These are phyloP conservation scores for Aspergillus asperescens DNA, from an alignment of 495 filamentous ascomycete genomes.

Conservation along the genomic window DNA sequence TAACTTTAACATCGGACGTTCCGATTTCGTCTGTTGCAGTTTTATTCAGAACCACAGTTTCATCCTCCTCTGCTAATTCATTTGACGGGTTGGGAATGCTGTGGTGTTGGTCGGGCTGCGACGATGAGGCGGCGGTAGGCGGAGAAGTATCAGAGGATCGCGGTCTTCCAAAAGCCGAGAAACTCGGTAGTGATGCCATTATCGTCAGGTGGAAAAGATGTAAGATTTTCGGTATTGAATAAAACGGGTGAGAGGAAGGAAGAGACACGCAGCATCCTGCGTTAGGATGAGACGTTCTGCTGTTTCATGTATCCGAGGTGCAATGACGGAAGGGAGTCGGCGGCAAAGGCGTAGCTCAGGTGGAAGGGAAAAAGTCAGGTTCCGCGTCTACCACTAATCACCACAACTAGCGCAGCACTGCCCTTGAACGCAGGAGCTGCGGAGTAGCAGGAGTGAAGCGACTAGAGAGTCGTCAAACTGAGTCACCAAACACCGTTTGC, in stretches of 20 bases:
- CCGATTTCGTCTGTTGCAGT: slow-evolving; percentile 19
- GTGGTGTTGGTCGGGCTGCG: slow-evolving; percentile 5
- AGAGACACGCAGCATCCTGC: slow-evolving; percentile 14
- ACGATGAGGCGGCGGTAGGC: slow-evolving; percentile 18
- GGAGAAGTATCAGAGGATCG: slow-evolving; percentile 29
- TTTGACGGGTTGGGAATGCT: slow-evolving; percentile 6
- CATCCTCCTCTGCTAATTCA: slow-evolving; percentile 31
- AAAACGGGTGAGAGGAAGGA: slow-evolving; percentile 1
- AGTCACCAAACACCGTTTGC: not conserved
- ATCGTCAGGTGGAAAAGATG: not conserved
- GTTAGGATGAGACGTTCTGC: not conserved
- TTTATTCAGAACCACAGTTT: slow-evolving; percentile 42
- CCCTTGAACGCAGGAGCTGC: not conserved
- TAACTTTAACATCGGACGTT: slow-evolving; percentile 14
- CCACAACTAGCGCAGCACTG: not conserved
- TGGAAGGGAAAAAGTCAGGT: not conserved
- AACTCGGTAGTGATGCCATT: slow-evolving; percentile 40
- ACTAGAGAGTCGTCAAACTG: not conserved
- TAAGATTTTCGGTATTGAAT: not conserved
- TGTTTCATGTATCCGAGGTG: not conserved
- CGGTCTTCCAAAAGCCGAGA: slow-evolving; percentile 28
- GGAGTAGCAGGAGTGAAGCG: not conserved
- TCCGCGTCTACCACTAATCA: not conserved
- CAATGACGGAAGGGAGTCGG: not conserved
- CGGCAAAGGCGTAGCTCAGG: not conserved